These are phyloP conservation scores for Misopates orontium DNA, from an alignment of 257 asterid genomes.

Conservation along the genomic window DNA sequence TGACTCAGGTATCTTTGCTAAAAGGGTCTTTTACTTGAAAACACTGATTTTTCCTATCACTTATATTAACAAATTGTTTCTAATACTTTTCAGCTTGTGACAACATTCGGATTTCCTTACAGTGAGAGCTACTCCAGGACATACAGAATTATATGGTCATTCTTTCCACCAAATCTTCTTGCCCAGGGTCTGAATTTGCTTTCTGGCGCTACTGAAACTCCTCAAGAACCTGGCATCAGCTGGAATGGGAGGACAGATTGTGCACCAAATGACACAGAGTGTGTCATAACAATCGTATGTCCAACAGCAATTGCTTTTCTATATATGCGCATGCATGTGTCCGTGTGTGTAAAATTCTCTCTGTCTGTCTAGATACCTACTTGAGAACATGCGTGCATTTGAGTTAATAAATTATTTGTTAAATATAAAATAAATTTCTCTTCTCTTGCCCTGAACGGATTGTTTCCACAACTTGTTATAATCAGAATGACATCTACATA, in stretches of 20 bases:
- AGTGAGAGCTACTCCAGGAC: constrained; percentile 40
- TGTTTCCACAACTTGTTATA: constrained; percentile 13
- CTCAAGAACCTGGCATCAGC: constrained; percentile 91
- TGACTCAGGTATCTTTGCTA: constrained; percentile 66
- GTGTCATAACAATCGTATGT: constrained; percentile 71
- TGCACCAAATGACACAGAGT: constrained; percentile 76
- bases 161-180: constrained; percentile 92
- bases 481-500: constrained; percentile 70
- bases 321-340: background rate
- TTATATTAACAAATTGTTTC: constrained; percentile 27
- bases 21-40: constrained; percentile 17
- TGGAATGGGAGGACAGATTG: constrained; percentile 78
- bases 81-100: constrained; percentile 64
- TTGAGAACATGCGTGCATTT: too few relatives aligned
- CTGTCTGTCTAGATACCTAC: too few relatives aligned
- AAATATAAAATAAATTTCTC: constrained; percentile 12
- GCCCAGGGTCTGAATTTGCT: constrained; percentile 78
- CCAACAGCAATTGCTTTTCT: background rate
- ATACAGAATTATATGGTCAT: constrained; percentile 69
- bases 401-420: constrained; percentile 12
- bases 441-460: constrained; percentile 17
- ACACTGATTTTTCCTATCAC: constrained; percentile 11
- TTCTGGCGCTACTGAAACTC: constrained; percentile 80
- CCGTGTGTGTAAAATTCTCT: too few relatives aligned
- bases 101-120: constrained; percentile 88